Percentiles rank a stretch among this genome's conserved stretches.
These are phyloP conservation scores for Candida bentonensis DNA, from an alignment of 805 yeast genomes.

Conservation along the genomic window DNA sequence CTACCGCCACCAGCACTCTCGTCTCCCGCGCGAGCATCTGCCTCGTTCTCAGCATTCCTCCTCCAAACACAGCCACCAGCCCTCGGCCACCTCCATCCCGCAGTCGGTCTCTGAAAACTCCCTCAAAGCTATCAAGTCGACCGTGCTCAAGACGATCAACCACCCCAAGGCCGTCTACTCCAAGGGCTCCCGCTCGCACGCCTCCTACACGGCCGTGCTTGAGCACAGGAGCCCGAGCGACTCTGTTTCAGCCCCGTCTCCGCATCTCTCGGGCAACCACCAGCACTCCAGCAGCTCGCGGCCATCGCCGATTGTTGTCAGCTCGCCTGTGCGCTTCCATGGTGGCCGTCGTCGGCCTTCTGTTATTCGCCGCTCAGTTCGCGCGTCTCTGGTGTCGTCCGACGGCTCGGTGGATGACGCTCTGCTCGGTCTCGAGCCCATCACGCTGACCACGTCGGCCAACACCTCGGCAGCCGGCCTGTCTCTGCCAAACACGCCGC, in stretches of 20 bases:
- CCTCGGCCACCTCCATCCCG: too few species aligned
- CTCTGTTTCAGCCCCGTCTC: background rate
- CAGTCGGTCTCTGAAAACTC: background rate
- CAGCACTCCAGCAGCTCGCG: background rate
- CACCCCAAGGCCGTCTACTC: slow-evolving; percentile 1
- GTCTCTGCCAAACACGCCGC: background rate
- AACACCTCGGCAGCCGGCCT: background rate
- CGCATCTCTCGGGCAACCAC: too few species aligned
- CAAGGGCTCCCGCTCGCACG: background rate
- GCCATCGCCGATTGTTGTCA: background rate
- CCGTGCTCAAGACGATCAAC: background rate
- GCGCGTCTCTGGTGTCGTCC: background rate
- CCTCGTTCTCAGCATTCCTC: too few species aligned
- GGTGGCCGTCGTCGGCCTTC: background rate
- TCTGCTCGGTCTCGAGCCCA: background rate
- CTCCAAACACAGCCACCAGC: too few species aligned
- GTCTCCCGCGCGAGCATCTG: too few species aligned
- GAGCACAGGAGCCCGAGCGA: background rate
- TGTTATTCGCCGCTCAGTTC: background rate
- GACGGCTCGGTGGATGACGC: background rate
- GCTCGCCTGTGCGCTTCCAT: background rate
- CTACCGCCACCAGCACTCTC: too few species aligned
- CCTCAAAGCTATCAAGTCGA: background rate
- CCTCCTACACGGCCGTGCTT: background rate
- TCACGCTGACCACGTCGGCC: background rate